phyloP scores from a whole-genome alignment of 106 monocot species.

The Dendrobium catenatum region DNA sequence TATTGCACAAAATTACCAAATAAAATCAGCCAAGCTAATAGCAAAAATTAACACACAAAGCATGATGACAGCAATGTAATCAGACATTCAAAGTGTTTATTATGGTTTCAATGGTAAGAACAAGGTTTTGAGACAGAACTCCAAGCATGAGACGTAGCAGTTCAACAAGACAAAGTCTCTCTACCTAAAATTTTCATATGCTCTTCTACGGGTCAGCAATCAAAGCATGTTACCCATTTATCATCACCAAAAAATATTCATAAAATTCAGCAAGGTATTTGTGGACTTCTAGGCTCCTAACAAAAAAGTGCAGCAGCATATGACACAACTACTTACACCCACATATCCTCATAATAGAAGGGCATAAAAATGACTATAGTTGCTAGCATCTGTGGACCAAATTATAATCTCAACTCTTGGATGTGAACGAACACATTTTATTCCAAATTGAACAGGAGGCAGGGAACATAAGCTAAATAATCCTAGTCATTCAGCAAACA shows the following conservation, averaged over 20 bases:
- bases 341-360: background rate
- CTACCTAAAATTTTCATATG: background rate
- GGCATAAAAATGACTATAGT: background rate
- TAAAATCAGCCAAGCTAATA: background rate
- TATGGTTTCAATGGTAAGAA: background rate
- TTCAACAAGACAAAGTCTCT: background rate
- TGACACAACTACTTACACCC: background rate
- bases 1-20: conserved; percentile 6
- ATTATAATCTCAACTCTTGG: background rate
- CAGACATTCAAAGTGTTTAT: background rate
- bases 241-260: background rate
- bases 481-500: too few species aligned
- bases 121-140: background rate
- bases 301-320: background rate
- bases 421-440: background rate
- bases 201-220: background rate
- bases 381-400: background rate
- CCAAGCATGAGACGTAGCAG: background rate
- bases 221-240: background rate
- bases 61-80: background rate
- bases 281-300: background rate
- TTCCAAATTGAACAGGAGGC: background rate
- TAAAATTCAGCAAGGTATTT: background rate
- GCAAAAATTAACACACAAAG: background rate
- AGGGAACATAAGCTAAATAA: too few species aligned